Percentiles rank a stretch among this genome's conserved stretches.
phyloP scores from a whole-genome alignment of 2,329 filamentous ascomycete genomes.

The Xylariaceae sp. region DNA sequence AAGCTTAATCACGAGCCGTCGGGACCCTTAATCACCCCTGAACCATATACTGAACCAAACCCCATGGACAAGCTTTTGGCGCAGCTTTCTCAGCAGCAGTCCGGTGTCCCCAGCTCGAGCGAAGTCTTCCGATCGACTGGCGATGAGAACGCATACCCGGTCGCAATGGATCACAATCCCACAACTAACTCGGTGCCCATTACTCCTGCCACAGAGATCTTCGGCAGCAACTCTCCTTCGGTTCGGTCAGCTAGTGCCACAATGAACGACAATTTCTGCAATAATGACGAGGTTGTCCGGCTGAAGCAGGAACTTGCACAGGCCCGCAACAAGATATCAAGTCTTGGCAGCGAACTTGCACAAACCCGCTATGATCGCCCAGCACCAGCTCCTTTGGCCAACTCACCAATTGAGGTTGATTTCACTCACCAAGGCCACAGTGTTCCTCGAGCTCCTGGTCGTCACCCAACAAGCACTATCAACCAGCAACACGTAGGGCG shows the following conservation, averaged over 20 bases:
- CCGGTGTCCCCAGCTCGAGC: conserved; percentile 54
- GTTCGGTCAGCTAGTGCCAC: conserved; percentile 49
- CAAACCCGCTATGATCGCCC: conserved; percentile 58
- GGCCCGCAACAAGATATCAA: conserved; percentile 65
- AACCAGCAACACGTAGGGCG: conserved; percentile 32
- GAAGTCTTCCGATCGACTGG: conserved; percentile 43
- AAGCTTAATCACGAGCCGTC: conserved; percentile 36
- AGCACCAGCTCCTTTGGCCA: conserved; percentile 45
- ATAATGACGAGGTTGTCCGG: conserved; percentile 58
- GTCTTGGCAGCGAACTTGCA: conserved; percentile 67
- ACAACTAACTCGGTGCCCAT: conserved; percentile 58
- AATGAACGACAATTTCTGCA: conserved; percentile 36
- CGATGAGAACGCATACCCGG: conserved; percentile 31
- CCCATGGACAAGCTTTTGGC: conserved; percentile 70
- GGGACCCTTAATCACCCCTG: conserved; percentile 26
- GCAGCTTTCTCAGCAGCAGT: conserved; percentile 69
- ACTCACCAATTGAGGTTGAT: conserved; percentile 25
- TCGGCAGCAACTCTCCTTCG: conserved; percentile 43
- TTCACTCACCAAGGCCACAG: conserved; percentile 27
- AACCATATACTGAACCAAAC: conserved; percentile 37
- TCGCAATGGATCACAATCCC: conserved; percentile 42
- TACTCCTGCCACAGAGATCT: conserved; percentile 56
- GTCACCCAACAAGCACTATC: conserved; percentile 20
- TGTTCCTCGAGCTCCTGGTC: conserved; percentile 18
- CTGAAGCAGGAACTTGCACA: conserved; percentile 68